These are phyloP conservation scores for Priceomyces castillae DNA, from an alignment of 805 yeast species.

Conservation along the genomic window DNA sequence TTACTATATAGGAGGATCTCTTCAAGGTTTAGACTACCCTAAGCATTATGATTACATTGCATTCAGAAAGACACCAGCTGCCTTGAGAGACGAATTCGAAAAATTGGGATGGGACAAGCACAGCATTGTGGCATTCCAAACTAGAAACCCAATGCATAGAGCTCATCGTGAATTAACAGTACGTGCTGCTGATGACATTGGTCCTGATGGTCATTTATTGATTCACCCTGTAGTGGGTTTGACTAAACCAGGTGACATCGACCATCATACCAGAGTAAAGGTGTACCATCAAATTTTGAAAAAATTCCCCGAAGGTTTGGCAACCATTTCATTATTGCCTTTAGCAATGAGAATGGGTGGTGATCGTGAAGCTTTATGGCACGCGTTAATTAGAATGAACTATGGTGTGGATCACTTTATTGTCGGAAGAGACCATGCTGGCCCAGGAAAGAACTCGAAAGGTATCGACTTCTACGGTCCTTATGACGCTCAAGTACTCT, in stretches of 20 bases:
- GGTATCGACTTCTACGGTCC: constrained; percentile 97
- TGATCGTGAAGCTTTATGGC: constrained; percentile 98
- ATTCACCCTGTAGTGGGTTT: constrained; percentile 97
- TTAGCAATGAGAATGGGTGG: constrained; percentile 99
- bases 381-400: constrained; percentile 92
- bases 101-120: constrained; percentile 76
- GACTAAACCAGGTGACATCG: constrained; percentile 97
- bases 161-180: constrained; percentile 96
- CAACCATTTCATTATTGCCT: constrained; percentile 82
- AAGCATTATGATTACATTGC: constrained; percentile 88
- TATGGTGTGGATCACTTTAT: constrained; percentile 96
- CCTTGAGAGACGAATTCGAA: constrained; percentile 79
- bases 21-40: constrained; percentile 82
- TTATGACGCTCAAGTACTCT: constrained; percentile 91
- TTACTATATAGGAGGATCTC: constrained; percentile 80
- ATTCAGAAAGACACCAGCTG: constrained; percentile 85
- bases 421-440: constrained; percentile 98
- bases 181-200: constrained; percentile 91
- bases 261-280: constrained; percentile 94
- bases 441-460: constrained; percentile 84
- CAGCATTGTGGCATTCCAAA: constrained; percentile 90
- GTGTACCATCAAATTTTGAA: constrained; percentile 90
- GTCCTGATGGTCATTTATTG: constrained; percentile 69
- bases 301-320: constrained; percentile 93
- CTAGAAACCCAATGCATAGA: constrained; percentile 98